Evolutionary conservation across 495 filamentous ascomycete genomes (phyloP), one percentile per base, ranked within the genome.

Genomic region (Trypethelium eluteriae): DNA sequence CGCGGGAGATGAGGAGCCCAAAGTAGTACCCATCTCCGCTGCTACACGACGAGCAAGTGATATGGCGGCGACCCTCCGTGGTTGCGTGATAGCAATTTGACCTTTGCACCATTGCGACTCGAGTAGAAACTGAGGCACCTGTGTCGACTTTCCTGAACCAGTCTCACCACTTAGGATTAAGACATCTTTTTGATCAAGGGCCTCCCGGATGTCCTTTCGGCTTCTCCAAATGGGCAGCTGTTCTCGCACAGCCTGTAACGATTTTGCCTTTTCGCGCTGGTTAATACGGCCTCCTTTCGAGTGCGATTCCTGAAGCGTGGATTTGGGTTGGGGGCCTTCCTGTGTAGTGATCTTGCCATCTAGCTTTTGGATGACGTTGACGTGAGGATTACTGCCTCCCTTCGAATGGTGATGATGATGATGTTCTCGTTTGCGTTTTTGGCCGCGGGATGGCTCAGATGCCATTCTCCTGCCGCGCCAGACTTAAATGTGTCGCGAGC

Each of bases 61-160:
- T n/a, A 91, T 94, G 0, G 95, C 95, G 11, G 95, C 95, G 12
- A 99, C 91, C 74, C 94, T 85, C 70, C 95, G 84, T 0, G 95
- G 95, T 72, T 99, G 89, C 0, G 95, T 99, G 66, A 99, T 90
- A 2, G 93, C 95, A 67, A 99, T 96, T 70, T 92, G 89, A 3
- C 93, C 92, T 62, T 81, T 83, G 73, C 89, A 93, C 90, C 93
- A 98, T 32, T 82, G 76, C 69, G 96, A 89, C 38, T 88, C 79
- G 46, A 87, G 81, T 16, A 99, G 78, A 57, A 96, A 96, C 69
- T 98, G 95, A 0, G 93, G 93, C 11, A 96, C 88, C 75, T 99
- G 95, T 0, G 95, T 99, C 80, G 88, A 92, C 78, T 99, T 99
- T 72, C 95, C 95, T 44, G 89, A 93, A 74, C 95, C 95, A 1